Percentiles rank a stretch among this genome's conserved stretches.
phyloP scores from a whole-genome alignment of 108 stramenopile genomes.

The Discostella stelligeroides region DNA sequence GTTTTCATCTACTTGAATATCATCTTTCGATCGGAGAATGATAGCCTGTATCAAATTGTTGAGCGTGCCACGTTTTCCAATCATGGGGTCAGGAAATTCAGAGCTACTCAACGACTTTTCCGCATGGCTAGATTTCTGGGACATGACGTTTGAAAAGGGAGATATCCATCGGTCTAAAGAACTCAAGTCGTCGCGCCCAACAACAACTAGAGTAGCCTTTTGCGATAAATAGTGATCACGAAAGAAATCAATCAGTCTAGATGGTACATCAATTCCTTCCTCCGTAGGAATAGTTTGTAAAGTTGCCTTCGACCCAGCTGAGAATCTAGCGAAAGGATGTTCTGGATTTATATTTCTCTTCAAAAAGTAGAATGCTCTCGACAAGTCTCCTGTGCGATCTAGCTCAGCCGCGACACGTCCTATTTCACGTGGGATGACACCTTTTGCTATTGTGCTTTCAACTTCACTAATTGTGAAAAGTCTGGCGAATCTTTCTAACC shows the following conservation, averaged over 20 bases:
- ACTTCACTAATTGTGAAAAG: slow-evolving; percentile 54
- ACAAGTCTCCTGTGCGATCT: slow-evolving; percentile 53
- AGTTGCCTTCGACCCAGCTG: slow-evolving; percentile 62
- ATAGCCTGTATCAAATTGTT: slow-evolving; percentile 43
- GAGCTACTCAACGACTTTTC: slow-evolving; percentile 1
- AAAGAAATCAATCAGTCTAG: slow-evolving; percentile 61
- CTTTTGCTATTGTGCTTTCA: slow-evolving; percentile 39
- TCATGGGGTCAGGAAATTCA: slow-evolving; percentile 20
- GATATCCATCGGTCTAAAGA: slow-evolving; percentile 63
- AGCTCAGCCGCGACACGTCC: slow-evolving; percentile 69
- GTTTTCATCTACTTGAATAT: slow-evolving; percentile 46
- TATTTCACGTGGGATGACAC: slow-evolving; percentile 65
- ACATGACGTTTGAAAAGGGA: slow-evolving; percentile 61
- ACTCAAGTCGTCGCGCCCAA: slow-evolving; percentile 51
- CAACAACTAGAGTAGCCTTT: slow-evolving; percentile 69
- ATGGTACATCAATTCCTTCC: slow-evolving; percentile 57
- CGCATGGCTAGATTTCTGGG: slow-evolving; percentile 25
- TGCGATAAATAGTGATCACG: slow-evolving; percentile 56
- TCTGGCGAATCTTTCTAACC: slow-evolving; percentile 62
- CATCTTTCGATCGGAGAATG: slow-evolving; percentile 56
- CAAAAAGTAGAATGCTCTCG: slow-evolving; percentile 58
- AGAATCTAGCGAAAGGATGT: slow-evolving; percentile 71
- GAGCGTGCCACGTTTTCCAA: slow-evolving; percentile 3
- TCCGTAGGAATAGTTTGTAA: slow-evolving; percentile 52
- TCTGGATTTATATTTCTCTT: slow-evolving; percentile 64